Conservation (phyloP, 495 filamentous ascomycete species). For the Podospora conica region DNA sequence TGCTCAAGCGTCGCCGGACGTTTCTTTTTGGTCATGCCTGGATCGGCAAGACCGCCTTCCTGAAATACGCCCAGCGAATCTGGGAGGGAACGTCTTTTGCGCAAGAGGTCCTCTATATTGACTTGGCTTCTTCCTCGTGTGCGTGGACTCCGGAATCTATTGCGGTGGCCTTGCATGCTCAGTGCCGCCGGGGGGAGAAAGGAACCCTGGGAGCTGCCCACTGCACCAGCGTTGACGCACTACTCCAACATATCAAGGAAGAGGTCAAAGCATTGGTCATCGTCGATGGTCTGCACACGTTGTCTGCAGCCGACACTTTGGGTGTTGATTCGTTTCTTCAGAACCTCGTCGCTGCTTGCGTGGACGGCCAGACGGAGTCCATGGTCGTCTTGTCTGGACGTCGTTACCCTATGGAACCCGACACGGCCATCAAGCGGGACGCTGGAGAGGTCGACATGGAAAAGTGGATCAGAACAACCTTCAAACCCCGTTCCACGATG, state of each 20-base stretch:
- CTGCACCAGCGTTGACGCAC: not conserved
- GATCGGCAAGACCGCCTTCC: not conserved
- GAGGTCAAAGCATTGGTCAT: not conserved
- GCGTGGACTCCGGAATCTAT: not conserved
- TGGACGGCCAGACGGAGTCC: not conserved
- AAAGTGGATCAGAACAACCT: not conserved
- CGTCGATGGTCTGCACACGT: not conserved
- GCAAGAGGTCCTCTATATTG: not conserved
- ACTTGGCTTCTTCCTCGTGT: not conserved
- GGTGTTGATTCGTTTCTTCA: not conserved
- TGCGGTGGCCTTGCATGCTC: not conserved
- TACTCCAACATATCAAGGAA: not conserved
- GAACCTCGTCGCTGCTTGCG: not conserved
- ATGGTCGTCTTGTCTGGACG: not conserved
- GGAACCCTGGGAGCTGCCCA: not conserved
- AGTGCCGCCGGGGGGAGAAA: not conserved
- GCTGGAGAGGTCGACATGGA: not conserved
- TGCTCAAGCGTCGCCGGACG: not conserved
- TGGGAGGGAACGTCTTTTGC: not conserved
- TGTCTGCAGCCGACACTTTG: not conserved
- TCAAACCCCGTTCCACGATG: not conserved
- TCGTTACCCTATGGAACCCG: not conserved
- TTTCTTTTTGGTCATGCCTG: not conserved
- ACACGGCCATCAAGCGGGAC: not conserved
- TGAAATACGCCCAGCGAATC: not conserved